Evolutionary conservation across 345 rosid species (phyloP).

Genomic region (Carallia pectinifolia): DNA sequence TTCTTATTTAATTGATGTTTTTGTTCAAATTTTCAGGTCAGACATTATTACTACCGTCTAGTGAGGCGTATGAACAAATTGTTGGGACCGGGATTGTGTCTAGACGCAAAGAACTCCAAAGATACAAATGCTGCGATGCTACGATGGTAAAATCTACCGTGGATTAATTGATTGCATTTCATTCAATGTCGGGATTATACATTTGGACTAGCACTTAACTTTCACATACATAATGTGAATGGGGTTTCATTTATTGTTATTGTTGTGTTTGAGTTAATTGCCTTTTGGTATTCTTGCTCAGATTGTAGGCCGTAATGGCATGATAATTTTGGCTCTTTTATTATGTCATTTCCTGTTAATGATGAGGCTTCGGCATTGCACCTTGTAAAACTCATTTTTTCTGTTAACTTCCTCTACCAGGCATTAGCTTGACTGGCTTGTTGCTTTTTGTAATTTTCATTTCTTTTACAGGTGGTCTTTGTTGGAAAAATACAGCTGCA

Average conservation of each 20-base stretch:
- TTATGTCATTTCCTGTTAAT: background rate
- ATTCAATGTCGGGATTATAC: background rate
- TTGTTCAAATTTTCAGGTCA: conserved; percentile 57
- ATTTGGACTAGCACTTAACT: background rate
- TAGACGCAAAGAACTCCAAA: conserved; percentile 96
- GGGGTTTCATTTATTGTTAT: background rate
- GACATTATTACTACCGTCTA: conserved; percentile 96
- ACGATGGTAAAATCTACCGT: conserved; percentile 64
- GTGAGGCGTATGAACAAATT: conserved; percentile 99
- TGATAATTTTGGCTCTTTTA: background rate
- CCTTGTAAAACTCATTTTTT: background rate
- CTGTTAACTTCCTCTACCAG: background rate
- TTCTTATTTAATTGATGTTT: conserved; percentile 11
- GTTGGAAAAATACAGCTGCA: conserved; percentile 94
- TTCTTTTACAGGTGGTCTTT: conserved; percentile 90
- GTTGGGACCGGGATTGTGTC: conserved; percentile 80
- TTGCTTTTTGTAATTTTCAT: conserved; percentile 6
- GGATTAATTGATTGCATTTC: conserved; percentile 5
- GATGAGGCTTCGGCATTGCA: background rate
- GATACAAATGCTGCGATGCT: conserved; percentile 99
- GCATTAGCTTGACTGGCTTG: background rate
- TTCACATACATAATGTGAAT: background rate
- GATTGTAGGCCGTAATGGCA: background rate
- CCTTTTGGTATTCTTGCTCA: background rate
- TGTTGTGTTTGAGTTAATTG: background rate